Evolutionary conservation across 495 filamentous ascomycete species (phyloP).

Genomic region (Xylaria scruposa): DNA sequence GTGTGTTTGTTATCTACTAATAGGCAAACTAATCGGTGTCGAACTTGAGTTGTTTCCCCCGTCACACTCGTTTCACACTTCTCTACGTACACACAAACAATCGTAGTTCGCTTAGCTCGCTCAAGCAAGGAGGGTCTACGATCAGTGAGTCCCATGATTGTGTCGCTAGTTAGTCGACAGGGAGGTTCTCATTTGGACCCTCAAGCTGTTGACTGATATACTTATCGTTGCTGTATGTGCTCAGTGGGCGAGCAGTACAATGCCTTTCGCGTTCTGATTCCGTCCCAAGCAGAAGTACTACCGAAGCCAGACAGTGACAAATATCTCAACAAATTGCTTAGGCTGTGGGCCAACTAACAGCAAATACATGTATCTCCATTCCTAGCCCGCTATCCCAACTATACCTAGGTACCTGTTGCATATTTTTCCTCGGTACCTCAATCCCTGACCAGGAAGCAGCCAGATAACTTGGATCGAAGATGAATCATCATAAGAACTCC

Average conservation of each 20-base stretch:
- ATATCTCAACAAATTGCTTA: constrained; percentile 11
- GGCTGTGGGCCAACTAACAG: not conserved
- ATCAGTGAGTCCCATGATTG: constrained; percentile 4
- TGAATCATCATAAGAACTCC: not conserved
- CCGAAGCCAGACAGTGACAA: constrained; percentile 21
- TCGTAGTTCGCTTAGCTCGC: not conserved
- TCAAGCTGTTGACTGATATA: not conserved
- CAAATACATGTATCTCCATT: not conserved
- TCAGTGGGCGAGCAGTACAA: not conserved
- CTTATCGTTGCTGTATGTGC: not conserved
- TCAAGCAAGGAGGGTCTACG: not conserved
- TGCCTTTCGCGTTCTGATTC: not conserved
- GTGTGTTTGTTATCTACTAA: not conserved
- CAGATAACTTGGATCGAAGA: not conserved
- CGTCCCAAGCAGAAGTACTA: constrained; percentile 14
- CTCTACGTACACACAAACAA: not conserved
- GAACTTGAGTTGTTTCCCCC: not conserved
- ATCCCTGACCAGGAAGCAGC: not conserved
- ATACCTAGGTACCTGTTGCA: not conserved
- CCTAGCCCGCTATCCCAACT: not conserved
- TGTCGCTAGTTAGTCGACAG: not conserved
- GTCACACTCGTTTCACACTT: constrained; percentile 1
- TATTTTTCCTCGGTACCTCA: not conserved
- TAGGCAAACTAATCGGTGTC: not conserved
- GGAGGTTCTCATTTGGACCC: not conserved